A percentile compares a stretch with the other conserved stretches of the same genome.
Evolutionary conservation across 768 basidiomycete genomes (phyloP).

Genomic region (Rhodotorula paludigena): DNA sequence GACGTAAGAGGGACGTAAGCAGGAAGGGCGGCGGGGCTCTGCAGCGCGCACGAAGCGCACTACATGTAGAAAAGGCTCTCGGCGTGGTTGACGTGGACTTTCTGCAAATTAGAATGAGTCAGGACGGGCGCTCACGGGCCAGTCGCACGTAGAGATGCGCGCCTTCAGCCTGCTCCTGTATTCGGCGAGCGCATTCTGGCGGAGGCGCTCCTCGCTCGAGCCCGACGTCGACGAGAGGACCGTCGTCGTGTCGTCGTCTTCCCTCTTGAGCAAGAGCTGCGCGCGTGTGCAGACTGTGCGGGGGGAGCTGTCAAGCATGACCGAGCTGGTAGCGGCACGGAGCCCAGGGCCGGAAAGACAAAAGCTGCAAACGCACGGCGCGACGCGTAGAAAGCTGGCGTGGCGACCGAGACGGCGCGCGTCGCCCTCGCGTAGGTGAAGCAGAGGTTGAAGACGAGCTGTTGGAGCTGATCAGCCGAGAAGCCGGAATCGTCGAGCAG

Average conservation of each 20-base stretch:
- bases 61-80: too few relatives aligned
- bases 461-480: constrained; percentile 67
- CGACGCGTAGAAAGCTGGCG: constrained; percentile 1
- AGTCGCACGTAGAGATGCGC: constrained; percentile 1
- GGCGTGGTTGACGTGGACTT: too few relatives aligned
- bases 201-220: background rate
- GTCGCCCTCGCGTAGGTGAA: constrained; percentile 79
- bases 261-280: constrained; percentile 15
- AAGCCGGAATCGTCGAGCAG: constrained; percentile 55
- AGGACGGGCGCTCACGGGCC: too few relatives aligned
- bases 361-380: background rate
- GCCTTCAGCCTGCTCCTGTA: background rate
- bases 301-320: background rate
- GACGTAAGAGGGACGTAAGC: too few relatives aligned
- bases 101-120: too few relatives aligned
- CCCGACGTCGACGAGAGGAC: background rate
- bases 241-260: constrained; percentile 12
- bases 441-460: constrained; percentile 63
- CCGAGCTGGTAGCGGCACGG: rapidly evolving
- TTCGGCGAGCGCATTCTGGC: background rate
- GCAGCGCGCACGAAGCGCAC: too few relatives aligned
- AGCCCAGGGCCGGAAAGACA: background rate
- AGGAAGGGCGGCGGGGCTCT: too few relatives aligned
- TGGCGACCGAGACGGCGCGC: constrained; percentile 57
- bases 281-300: constrained; percentile 9